phyloP scores from a whole-genome alignment of 2,329 filamentous ascomycete genomes.

The Lecanicillium sp. region DNA sequence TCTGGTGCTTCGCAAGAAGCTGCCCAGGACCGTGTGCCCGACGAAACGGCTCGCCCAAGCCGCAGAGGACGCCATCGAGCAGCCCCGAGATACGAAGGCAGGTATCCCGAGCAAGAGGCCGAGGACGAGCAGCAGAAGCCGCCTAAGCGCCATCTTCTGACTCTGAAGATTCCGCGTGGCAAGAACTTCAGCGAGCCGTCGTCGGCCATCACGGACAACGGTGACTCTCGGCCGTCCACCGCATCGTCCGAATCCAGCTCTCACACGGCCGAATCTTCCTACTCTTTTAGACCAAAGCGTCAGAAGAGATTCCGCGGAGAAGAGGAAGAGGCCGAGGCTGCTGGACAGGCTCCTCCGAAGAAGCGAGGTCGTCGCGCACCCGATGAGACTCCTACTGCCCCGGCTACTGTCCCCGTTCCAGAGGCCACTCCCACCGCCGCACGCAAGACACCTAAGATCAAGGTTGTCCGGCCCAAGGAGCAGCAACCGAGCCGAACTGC shows the following conservation, averaged over 20 bases:
- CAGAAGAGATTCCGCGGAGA: constrained; percentile 49
- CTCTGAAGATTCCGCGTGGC: constrained; percentile 35
- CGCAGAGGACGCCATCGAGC: constrained; percentile 16
- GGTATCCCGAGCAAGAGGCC: constrained; percentile 14
- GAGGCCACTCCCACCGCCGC: constrained; percentile 12
- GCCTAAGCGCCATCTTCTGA: constrained; percentile 28
- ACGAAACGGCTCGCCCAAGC: constrained; percentile 15
- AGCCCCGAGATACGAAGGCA: constrained; percentile 8
- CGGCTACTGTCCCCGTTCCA: neutral
- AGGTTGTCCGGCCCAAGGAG: constrained; percentile 28
- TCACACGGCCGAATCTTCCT: constrained; percentile 44
- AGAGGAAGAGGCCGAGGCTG: constrained; percentile 35
- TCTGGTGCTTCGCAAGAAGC: constrained; percentile 21
- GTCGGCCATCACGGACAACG: constrained; percentile 33
- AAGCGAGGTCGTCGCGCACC: constrained; percentile 26
- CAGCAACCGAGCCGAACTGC: constrained; percentile 26
- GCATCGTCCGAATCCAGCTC: constrained; percentile 47
- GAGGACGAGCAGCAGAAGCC: constrained; percentile 23
- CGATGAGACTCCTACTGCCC: neutral
- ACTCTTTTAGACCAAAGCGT: constrained; percentile 49
- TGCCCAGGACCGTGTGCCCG: constrained; percentile 19
- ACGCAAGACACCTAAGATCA: constrained; percentile 34
- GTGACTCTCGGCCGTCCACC: constrained; percentile 46
- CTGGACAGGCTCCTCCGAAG: constrained; percentile 31
- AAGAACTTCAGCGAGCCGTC: constrained; percentile 35